Conservation (phyloP, 2,329 filamentous ascomycete species). For the Akanthomyces muscarius region DNA sequence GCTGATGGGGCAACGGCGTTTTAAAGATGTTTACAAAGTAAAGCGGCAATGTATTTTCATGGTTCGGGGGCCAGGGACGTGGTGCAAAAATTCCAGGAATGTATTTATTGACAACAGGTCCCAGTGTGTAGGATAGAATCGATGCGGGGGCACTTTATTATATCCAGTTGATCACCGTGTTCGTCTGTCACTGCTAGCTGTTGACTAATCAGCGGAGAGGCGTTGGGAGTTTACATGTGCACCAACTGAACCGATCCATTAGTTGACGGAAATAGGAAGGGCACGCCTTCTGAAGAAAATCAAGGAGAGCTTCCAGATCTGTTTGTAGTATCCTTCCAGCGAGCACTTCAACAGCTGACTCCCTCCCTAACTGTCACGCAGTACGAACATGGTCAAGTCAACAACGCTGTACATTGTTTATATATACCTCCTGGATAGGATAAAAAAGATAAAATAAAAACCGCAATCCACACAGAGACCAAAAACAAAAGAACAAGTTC, state of each 20-base stretch:
- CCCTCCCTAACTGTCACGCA: neutral
- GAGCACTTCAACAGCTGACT: neutral
- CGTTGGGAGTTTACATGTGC: too few species aligned
- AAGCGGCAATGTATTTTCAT: neutral
- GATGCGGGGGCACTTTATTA: neutral
- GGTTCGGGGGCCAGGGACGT: neutral
- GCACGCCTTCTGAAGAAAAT: too few species aligned
- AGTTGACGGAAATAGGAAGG: too few species aligned
- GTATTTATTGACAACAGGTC: neutral
- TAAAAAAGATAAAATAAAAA: neutral
- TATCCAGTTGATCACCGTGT: neutral
- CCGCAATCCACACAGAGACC: neutral
- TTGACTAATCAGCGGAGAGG: too few species aligned
- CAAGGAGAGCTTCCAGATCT: too few species aligned
- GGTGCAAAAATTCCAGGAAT: constrained; percentile 1
- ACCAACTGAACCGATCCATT: too few species aligned
- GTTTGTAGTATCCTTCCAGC: too few species aligned
- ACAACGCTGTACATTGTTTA: constrained; percentile 11
- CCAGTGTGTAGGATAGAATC: constrained; percentile 3
- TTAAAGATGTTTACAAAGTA: constrained; percentile 22
- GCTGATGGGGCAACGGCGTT: constrained; percentile 52
- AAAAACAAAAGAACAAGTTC: neutral
- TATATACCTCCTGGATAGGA: constrained; percentile 12
- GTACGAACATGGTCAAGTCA: constrained; percentile 1
- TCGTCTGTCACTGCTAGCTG: too few species aligned